These are phyloP conservation scores for Prunus armeniaca DNA, from an alignment of 306 rosid species.

Conservation along the genomic window DNA sequence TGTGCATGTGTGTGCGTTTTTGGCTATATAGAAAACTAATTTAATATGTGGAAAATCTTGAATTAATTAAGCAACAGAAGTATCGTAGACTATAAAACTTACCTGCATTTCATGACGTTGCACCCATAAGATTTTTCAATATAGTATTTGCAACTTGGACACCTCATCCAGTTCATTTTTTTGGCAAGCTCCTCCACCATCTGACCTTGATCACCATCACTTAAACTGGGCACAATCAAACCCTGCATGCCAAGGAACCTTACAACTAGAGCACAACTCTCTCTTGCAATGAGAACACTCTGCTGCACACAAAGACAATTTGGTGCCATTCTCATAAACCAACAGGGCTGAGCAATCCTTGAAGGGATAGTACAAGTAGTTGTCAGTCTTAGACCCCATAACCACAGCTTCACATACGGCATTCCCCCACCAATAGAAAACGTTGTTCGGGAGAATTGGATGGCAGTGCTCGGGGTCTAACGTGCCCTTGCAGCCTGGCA, in stretches of 20 bases:
- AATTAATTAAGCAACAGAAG: too few species aligned
- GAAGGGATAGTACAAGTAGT: conserved; percentile 40
- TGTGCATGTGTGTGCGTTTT: too few species aligned
- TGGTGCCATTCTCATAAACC: conserved; percentile 17
- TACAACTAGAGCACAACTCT: conserved; percentile 47
- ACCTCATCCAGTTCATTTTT: conserved; percentile 45
- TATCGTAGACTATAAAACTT: neutral
- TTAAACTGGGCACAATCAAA: conserved; percentile 31
- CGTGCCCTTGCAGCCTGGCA: conserved; percentile 30
- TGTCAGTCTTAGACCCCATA: neutral
- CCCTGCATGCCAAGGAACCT: conserved; percentile 57
- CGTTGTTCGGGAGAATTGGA: conserved; percentile 25
- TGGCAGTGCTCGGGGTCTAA: conserved; percentile 33
- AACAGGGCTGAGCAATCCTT: conserved; percentile 53
- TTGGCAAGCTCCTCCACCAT: conserved; percentile 27
- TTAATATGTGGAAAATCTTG: too few species aligned
- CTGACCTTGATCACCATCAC: conserved; percentile 31
- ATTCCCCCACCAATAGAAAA: conserved; percentile 37
- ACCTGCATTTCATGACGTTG: conserved; percentile 54
- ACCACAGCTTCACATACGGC: conserved; percentile 31
- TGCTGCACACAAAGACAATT: neutral
- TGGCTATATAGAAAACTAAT: too few species aligned
- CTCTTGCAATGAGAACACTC: conserved; percentile 57
- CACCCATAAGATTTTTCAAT: conserved; percentile 51
- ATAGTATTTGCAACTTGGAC: conserved; percentile 41